phyloP scores from a whole-genome alignment of 352 stramenopile genomes.

The Pythium guiyangense region DNA sequence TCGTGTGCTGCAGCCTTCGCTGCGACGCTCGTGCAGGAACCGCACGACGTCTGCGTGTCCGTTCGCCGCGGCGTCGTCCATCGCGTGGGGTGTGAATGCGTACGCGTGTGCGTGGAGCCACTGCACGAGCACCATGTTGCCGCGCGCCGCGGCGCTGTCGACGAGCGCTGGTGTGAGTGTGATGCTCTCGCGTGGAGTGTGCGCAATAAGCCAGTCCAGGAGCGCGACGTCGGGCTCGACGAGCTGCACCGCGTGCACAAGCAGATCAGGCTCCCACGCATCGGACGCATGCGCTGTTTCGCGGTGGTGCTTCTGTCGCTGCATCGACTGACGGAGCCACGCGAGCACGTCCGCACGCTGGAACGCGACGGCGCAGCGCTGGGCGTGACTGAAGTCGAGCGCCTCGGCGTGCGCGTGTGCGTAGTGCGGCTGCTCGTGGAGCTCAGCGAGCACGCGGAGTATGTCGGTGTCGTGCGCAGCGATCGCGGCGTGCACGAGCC shows the following conservation, averaged over 20 bases:
- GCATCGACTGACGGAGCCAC: background rate
- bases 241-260: constrained; percentile 4
- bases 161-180: constrained; percentile 6
- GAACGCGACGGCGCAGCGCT: constrained; percentile 11
- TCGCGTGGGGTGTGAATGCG: no score
- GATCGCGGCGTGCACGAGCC: constrained; percentile 12
- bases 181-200: constrained; percentile 5
- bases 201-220: constrained; percentile 9
- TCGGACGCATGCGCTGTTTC: background rate
- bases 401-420: background rate
- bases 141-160: no score
- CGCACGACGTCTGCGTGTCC: no score
- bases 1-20: no score
- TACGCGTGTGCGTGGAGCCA: no score
- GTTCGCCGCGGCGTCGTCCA: no score
- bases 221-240: constrained; percentile 1
- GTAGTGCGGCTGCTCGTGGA: constrained; percentile 5
- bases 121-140: no score
- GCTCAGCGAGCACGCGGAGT: constrained; percentile 5
- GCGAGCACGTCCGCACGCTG: constrained; percentile 7
- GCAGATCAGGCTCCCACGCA: constrained; percentile 10
- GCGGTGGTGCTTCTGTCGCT: background rate
- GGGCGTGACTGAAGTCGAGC: constrained; percentile 3
- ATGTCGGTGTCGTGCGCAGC: constrained; percentile 3
- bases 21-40: no score